Base-by-base conservation (phyloP, 2,329 filamentous ascomycete species). In the Tolypocladium album region DNA sequence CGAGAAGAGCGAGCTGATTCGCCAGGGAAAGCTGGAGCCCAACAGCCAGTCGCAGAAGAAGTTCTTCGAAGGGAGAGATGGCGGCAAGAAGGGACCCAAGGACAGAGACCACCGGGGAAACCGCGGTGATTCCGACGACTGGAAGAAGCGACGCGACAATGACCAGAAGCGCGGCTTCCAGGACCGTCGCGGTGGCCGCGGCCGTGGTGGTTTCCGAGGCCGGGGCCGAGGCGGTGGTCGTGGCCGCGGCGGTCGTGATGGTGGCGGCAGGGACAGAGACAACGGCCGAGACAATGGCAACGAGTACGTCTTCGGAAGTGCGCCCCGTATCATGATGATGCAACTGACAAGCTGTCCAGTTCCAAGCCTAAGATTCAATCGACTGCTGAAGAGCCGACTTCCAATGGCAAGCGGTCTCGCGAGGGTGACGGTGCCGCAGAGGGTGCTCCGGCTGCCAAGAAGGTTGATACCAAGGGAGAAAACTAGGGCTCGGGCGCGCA, bases 1-100 rank as follows among this genome's bases (percentile, higher is more conserved):
- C n/a, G 84, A 87, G 73, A 93, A 93, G 79, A 81, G 80, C 60
- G 77, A 85, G 59, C 83, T 89, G 43, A 92, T 93, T 68, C 80
- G 84, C 66, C 81, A 85, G 52, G 89, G 90, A 62, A 85, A 85
- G 69, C 78, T 91, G 56, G 78, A 85, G 70, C 84, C 88, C 62
- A 84, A 78, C 67, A 72, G 70, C 56, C 71, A 68, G 63, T 69
- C 69, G 20, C 67, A 69, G 56, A 74, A 74, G 64, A 73, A 72
- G 62, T 83, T 83, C 68, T 83, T 74, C 62, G 80, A 83, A 69
- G 80, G 80, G 60, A 74, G 67, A 61, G 74, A 76, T 39, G 60
- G 61, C 47, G 71, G 73, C 52, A 55, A 50, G 55, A 61, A 39
- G 55, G 70, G 73, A 53, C 69, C 70, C 27, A 73, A 73, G 50